These are phyloP conservation scores for Flaveria floridana DNA, from an alignment of 140 eudicot species.

Conservation along the genomic window DNA sequence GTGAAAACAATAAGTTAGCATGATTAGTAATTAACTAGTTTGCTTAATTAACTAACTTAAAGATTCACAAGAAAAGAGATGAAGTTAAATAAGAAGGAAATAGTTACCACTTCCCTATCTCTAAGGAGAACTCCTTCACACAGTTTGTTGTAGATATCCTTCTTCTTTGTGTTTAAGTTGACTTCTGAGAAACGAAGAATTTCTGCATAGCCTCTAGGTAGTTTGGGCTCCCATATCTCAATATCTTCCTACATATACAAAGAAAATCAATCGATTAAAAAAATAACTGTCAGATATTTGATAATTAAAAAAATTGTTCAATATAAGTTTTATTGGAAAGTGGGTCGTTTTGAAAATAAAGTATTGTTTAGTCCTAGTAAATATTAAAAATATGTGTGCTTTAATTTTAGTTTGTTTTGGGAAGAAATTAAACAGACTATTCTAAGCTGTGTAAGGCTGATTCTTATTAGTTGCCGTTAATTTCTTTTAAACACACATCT, in stretches of 20 bases:
- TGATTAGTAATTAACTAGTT: too few relatives aligned
- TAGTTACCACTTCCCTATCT: constrained; percentile 3
- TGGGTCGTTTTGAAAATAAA: too few relatives aligned
- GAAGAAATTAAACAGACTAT: too few relatives aligned
- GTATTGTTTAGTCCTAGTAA: too few relatives aligned
- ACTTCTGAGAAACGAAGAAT: not conserved
- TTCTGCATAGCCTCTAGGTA: not conserved
- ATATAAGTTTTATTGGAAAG: too few relatives aligned
- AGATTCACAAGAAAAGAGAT: not conserved
- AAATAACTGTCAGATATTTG: not conserved
- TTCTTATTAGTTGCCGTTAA: not conserved
- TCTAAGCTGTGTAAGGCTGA: too few relatives aligned
- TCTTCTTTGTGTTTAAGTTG: not conserved
- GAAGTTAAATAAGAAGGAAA: not conserved
- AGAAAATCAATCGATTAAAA: not conserved
- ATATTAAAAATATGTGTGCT: too few relatives aligned
- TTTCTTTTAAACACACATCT: too few relatives aligned
- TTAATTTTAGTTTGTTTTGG: too few relatives aligned
- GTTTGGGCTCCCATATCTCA: not conserved
- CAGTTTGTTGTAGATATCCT: not conserved
- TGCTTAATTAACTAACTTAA: too few relatives aligned
- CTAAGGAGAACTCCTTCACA: not conserved
- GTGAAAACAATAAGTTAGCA: too few relatives aligned
- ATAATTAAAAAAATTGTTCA: too few relatives aligned
- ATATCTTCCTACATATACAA: not conserved